Conservation (phyloP, 106 monocot species). For the Dendrobium catenatum region DNA sequence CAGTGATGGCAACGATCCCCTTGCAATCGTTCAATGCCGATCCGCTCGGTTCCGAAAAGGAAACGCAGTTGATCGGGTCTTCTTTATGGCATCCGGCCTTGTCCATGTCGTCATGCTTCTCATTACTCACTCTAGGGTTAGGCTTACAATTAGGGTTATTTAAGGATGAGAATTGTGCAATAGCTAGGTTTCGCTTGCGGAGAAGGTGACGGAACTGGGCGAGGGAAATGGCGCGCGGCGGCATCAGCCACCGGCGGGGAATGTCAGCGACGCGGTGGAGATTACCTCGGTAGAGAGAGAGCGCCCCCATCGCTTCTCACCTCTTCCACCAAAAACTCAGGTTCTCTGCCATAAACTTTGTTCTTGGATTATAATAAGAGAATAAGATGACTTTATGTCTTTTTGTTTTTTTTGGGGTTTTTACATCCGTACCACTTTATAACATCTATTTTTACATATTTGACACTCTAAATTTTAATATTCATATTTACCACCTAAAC, state of each 20-base stretch:
- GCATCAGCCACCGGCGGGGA: slow-evolving; percentile 38
- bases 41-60: not conserved
- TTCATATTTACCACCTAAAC: too few relatives aligned
- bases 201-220: slow-evolving; percentile 31
- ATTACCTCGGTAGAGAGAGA: slow-evolving; percentile 50
- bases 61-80: not conserved
- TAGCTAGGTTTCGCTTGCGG: slow-evolving; percentile 24
- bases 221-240: slow-evolving; percentile 26
- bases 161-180: slow-evolving; percentile 20
- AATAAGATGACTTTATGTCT: too few relatives aligned
- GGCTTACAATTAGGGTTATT: not conserved
- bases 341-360: too few relatives aligned
- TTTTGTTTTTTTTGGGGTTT: too few relatives aligned
- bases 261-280: slow-evolving; percentile 41
- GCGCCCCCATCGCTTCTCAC: slow-evolving; percentile 27
- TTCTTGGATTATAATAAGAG: too few relatives aligned
- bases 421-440: too few relatives aligned
- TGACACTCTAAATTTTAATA: too few relatives aligned
- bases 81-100: not conserved
- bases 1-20: not conserved
- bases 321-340: too few relatives aligned
- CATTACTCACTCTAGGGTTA: not conserved
- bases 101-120: slow-evolving; percentile 8
- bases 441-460: too few relatives aligned
- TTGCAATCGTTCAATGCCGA: not conserved